Evolutionary conservation across 495 filamentous ascomycete species (phyloP), one percentile per base, ranked within the genome.

Genomic region (Staphylotrichum longicolle): DNA sequence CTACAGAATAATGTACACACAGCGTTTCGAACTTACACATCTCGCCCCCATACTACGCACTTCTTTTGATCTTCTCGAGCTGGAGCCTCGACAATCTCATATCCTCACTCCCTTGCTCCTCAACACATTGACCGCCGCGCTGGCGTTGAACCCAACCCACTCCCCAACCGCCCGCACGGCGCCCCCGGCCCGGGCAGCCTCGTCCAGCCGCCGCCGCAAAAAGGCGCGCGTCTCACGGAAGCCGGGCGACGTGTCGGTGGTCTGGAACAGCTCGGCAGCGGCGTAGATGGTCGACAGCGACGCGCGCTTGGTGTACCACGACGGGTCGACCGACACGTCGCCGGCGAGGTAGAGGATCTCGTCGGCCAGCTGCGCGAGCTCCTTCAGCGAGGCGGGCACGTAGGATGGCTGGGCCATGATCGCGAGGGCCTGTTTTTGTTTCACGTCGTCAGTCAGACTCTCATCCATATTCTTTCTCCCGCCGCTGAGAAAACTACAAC

Each of bases 281-380:
- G 91, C 89, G 70, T 98, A 98, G 65, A 96, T 85, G 10, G 85
- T 80, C 4, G 88, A 83, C 5, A 98, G 78, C 2, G 84, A 85
- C 6, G 87, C 84, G 6, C 94, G 86, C 72, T 94, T 94, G 57
- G 91, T 89, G 71, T 98, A 98, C 94, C 94, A 98, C 10, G 82
- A 83, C 1, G 85, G 81, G 69, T 97, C 93, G 63, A 96, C 88
- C 12, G 85, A 83, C 5, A 75, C 76, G 71, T 97, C 95, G 46
- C 91, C 91, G 1, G 95, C 85, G 3, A 96, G 84, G 65, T 82
- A 89, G 72, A 87, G 86, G 35, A 98, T 93, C 75, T 98, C 94
- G 74, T 94, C 91, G 7, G 88, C 82, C 3, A 98, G 85, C 44
- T 81, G 75, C 39, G 88, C 86, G 11, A 98, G 83, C 75, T 97